Base-by-base conservation (phyloP, 2,329 filamentous ascomycete species). In the Talaromyces sp. region DNA sequence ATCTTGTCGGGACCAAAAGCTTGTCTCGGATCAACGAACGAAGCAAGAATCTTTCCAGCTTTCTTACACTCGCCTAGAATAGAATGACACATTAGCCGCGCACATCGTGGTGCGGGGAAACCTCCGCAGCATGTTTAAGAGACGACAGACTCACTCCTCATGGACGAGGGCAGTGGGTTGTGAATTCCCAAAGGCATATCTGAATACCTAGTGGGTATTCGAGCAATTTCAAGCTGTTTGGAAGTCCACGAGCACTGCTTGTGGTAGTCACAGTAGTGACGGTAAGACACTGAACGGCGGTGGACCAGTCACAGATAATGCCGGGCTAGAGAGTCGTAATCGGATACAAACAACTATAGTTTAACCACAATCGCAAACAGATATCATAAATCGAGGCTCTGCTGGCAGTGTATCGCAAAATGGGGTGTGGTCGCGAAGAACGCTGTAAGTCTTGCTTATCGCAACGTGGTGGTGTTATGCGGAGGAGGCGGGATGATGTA, bases 1-100 rank as follows among this genome's bases (percentile, higher is more conserved):
- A 99, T 89, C 80, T 98, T 98, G 79, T 98, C 95, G 64, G 95
- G 94, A 6, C 94, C 93, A 78, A 98, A 97, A 22, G 94, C 83
- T 82, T 98, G 94, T 75, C 89, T 87, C 22, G 95, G 95, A 76
- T 98, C 95, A 76, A 98, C 87, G 77, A 99, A 99, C 13, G 93
- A 96, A 54, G 91, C 87, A 71, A 99, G 86, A 74, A 98, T 98
- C 84, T 96, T 97, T 75, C 91, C 91, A 76, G 93, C 95, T 81
- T 99, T 99, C 79, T 90, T 95, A 82, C 95, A 98, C 83, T 99
- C 95, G 83, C 92, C 94, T 97, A 79, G 71, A 58, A 70, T 19
- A 66, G 24, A 59, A 39, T 43, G 19, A 43, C 35, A 65, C 64
- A 77, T 79, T 74, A 76, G 73, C 71, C 50, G 65, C 60, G 66